A percentile compares a stretch with the other conserved stretches of the same genome.
These are phyloP conservation scores for Ramaria sp. DNA, from an alignment of 768 basidiomycete species.

Conservation along the genomic window DNA sequence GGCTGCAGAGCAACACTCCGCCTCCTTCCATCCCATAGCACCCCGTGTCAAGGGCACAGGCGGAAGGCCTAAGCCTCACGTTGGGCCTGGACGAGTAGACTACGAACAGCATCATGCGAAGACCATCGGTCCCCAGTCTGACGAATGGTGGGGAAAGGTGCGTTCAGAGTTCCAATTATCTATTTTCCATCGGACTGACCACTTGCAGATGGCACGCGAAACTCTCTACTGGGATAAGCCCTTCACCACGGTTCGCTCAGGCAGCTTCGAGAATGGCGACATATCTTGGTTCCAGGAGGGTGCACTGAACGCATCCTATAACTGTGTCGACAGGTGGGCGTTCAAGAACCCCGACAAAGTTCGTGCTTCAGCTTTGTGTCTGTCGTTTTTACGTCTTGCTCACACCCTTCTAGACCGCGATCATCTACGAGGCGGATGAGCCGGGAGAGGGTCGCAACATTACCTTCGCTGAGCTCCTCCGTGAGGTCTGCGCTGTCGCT, in stretches of 20 bases:
- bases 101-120: constrained; percentile 57
- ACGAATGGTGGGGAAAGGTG: constrained; percentile 85
- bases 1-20: constrained; percentile 15
- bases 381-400: not conserved
- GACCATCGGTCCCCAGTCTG: constrained; percentile 67
- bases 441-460: constrained; percentile 69
- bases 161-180: constrained; percentile 10
- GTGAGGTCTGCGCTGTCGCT: constrained; percentile 80
- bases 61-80: constrained; percentile 58
- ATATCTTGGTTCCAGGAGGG: constrained; percentile 97
- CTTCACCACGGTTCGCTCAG: constrained; percentile 78
- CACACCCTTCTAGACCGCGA: constrained; percentile 52
- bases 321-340: constrained; percentile 96
- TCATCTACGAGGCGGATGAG: constrained; percentile 98
- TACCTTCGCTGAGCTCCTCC: constrained; percentile 76
- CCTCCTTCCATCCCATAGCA: constrained; percentile 58
- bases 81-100: constrained; percentile 70
- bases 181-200: constrained; percentile 4
- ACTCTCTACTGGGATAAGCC: constrained; percentile 81
- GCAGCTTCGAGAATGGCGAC: constrained; percentile 76
- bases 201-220: constrained; percentile 44
- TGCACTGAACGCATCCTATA: constrained; percentile 86
- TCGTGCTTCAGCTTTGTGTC: not conserved
- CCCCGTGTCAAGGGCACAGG: constrained; percentile 48
- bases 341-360: constrained; percentile 81